These are phyloP conservation scores for Drechmeria coniospora DNA, from an alignment of 2,329 filamentous ascomycete species.

Conservation along the genomic window DNA sequence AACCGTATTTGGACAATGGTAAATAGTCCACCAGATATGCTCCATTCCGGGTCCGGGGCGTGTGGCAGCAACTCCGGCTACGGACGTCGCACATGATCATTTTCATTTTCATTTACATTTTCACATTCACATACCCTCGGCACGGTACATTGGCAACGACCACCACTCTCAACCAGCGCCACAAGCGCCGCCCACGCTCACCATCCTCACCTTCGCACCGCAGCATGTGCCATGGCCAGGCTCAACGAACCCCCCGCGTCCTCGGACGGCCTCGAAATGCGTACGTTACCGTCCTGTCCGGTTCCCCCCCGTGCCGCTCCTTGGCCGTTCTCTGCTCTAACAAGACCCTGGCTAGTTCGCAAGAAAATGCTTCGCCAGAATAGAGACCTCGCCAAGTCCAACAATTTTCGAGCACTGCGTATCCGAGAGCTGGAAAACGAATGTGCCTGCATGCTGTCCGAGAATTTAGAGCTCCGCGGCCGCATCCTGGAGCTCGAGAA, in stretches of 20 bases:
- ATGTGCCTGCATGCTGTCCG: constrained; percentile 57
- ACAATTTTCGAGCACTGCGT: constrained; percentile 61
- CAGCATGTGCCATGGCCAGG: constrained; percentile 52
- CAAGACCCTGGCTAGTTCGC: constrained; percentile 40
- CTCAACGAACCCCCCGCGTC: constrained; percentile 60
- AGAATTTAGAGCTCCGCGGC: constrained; percentile 60
- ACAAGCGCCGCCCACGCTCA: no score
- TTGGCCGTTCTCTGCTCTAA: constrained; percentile 2
- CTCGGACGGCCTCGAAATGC: constrained; percentile 53
- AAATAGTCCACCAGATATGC: constrained; percentile 17
- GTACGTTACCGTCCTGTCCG: constrained; percentile 32
- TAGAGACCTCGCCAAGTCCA: constrained; percentile 64
- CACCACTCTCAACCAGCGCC: no score
- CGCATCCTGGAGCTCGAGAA: constrained; percentile 56
- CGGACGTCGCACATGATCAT: no score
- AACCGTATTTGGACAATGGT: constrained; percentile 13
- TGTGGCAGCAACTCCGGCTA: no score
- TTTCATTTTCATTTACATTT: no score
- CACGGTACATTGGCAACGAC: no score
- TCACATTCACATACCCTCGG: no score
- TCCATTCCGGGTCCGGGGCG: no score
- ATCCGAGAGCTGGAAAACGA: constrained; percentile 67
- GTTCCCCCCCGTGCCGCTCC: constrained; percentile 1
- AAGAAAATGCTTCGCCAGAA: constrained; percentile 71
- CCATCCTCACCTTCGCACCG: constrained; percentile 7